These are phyloP conservation scores for Plasmopara viticola DNA, from an alignment of 352 stramenopile species.

Conservation along the genomic window DNA sequence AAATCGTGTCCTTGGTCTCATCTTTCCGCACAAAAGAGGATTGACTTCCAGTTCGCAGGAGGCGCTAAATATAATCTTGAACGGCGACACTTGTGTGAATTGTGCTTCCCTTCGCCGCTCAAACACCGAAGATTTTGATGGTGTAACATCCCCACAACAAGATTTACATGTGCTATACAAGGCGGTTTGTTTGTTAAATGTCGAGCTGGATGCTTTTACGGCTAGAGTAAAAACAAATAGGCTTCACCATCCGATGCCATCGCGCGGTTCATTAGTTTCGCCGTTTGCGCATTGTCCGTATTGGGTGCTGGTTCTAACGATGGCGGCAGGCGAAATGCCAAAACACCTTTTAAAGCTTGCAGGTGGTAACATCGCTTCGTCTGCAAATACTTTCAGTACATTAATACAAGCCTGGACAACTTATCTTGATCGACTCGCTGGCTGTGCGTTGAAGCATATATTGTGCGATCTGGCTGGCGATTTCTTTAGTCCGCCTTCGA, in stretches of 20 bases:
- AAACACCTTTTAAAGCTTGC: constrained; percentile 53
- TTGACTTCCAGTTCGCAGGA: constrained; percentile 49
- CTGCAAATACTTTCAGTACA: constrained; percentile 23
- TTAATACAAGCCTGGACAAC: constrained; percentile 50
- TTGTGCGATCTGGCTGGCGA: constrained; percentile 56
- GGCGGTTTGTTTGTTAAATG: constrained; percentile 43
- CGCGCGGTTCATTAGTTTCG: constrained; percentile 15
- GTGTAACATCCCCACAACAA: constrained; percentile 44
- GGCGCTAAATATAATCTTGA: constrained; percentile 45
- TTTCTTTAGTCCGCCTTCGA: constrained; percentile 51
- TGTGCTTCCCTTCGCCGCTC: constrained; percentile 29
- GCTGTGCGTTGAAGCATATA: constrained; percentile 44
- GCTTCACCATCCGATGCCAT: constrained; percentile 36
- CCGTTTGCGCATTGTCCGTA: constrained; percentile 69
- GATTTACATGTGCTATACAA: constrained; percentile 61
- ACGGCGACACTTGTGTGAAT: constrained; percentile 45
- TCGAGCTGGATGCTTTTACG: constrained; percentile 49
- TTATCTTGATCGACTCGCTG: constrained; percentile 50
- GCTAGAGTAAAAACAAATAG: constrained; percentile 64
- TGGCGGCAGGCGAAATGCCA: constrained; percentile 44
- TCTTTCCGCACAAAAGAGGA: constrained; percentile 66
- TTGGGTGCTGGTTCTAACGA: constrained; percentile 56
- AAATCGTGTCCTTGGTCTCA: constrained; percentile 46
- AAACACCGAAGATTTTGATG: constrained; percentile 5
- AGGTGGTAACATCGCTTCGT: constrained; percentile 25